These are phyloP conservation scores for Acacia crassicarpa DNA, from an alignment of 306 rosid species.

Conservation along the genomic window DNA sequence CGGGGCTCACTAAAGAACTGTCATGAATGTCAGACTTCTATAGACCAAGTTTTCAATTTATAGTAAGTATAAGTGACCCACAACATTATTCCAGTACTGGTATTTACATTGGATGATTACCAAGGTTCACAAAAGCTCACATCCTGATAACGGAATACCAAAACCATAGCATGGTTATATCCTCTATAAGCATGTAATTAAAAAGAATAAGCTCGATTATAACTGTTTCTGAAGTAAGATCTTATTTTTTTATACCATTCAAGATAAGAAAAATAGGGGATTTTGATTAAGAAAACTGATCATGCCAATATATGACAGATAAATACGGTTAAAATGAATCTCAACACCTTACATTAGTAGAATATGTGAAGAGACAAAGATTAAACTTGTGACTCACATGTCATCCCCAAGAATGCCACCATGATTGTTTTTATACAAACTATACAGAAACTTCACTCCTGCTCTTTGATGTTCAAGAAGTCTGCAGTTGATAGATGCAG, in stretches of 20 bases:
- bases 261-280: slow-evolving; percentile 7
- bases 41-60: background rate
- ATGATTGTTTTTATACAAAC: slow-evolving; percentile 74
- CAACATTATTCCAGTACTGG: background rate
- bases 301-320: background rate
- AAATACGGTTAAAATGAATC: background rate
- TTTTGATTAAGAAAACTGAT: background rate
- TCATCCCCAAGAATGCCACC: slow-evolving; percentile 99
- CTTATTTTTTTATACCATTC: background rate
- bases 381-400: slow-evolving; percentile 64
- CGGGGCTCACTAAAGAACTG: background rate
- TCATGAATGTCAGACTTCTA: background rate
- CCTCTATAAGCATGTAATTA: background rate
- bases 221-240: slow-evolving; percentile 1
- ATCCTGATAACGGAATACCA: background rate
- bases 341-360: background rate
- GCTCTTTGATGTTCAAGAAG: slow-evolving; percentile 89
- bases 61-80: background rate
- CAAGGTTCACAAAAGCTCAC: background rate
- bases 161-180: background rate
- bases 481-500: slow-evolving; percentile 87
- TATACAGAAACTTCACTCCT: slow-evolving; percentile 77
- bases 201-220: background rate
- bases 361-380: background rate
- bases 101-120: slow-evolving; percentile 9